phyloP scores from a whole-genome alignment of 108 stramenopile genomes.

The Fragilaria radians region DNA sequence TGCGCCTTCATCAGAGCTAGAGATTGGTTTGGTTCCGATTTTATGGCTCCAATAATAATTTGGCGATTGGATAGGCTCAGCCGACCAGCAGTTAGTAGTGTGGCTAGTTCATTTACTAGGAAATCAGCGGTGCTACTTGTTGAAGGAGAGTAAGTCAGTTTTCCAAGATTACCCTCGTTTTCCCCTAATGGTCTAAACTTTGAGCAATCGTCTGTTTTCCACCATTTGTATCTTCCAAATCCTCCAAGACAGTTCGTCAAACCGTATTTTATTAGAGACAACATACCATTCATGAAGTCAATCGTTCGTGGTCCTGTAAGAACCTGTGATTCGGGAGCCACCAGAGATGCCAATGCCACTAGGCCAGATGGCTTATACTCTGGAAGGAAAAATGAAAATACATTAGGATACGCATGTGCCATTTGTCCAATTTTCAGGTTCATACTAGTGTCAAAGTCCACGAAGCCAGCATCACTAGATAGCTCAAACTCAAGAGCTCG shows the following conservation, averaged over 20 bases:
- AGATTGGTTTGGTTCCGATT: too few relatives aligned
- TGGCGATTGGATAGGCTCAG: slow-evolving; percentile 24
- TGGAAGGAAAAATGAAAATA: slow-evolving; percentile 50
- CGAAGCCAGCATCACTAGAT: not conserved
- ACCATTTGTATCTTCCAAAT: slow-evolving; percentile 2
- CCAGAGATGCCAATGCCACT: slow-evolving; percentile 11
- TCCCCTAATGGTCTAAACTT: slow-evolving; percentile 7
- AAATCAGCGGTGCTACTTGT: slow-evolving; percentile 25
- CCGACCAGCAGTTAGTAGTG: slow-evolving; percentile 49
- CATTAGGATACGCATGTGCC: slow-evolving; percentile 22
- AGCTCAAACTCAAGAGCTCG: slow-evolving; percentile 27
- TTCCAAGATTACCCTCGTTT: slow-evolving; percentile 7
- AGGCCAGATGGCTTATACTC: slow-evolving; percentile 23
- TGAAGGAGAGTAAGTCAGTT: not conserved
- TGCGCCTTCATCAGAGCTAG: slow-evolving; percentile 4
- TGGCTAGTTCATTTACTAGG: slow-evolving; percentile 47
- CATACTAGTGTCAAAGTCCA: slow-evolving; percentile 38
- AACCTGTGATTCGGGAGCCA: slow-evolving; percentile 27
- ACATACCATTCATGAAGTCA: slow-evolving; percentile 16
- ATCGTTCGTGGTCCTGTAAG: slow-evolving; percentile 11
- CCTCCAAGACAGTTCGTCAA: slow-evolving; percentile 21
- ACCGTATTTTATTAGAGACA: slow-evolving; percentile 20
- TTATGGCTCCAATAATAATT: not conserved
- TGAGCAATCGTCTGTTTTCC: slow-evolving; percentile 18
- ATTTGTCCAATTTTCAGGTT: slow-evolving; percentile 24